Base-by-base conservation (phyloP, 2,329 filamentous ascomycete genomes). In the Xylaria multiplex region DNA sequence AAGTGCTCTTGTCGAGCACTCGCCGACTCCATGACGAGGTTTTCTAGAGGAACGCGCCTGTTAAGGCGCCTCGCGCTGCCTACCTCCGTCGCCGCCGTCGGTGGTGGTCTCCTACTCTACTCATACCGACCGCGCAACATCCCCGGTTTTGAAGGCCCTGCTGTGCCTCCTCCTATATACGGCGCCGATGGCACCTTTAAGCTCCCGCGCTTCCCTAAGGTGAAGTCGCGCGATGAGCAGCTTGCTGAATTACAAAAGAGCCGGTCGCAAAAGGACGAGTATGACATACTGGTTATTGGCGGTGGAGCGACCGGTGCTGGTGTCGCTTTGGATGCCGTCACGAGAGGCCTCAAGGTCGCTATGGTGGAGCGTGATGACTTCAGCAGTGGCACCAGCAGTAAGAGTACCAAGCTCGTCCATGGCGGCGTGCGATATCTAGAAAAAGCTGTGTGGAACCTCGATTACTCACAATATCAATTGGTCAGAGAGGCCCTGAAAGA, bases 361-460 rank as follows among this genome's bases (percentile, higher is more conserved):
- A 78, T 91, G 49, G 86, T 93, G 16, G 90, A 93, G 77, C 83
- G 90, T 59, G 90, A 92, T 75, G 90, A 93, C 77, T 92, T 92
- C 77, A 88, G 86, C 73, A 88, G 87, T 71, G 90, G 90, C 48
- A 92, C 90, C 13, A 91, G 89, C 77, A 90, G 87, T 75, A 92
- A 92, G 81, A 91, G 88, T 76, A 92, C 90, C 60, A 93, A 93
- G 79, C 82, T 92, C 65, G 90, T 93, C n/a, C 90, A 92, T 77
- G 90, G 90, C 59, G 90, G 90, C 75, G 90, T 93, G 59, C 83
- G 90, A 72, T 92, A 92, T 77, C 81, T 92, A 32, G 90, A 92
- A 77, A 92, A 93, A 80, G 90, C 90, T 46, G 85, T 93, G 63
- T 92, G 88, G 87, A 90, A 92, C 73, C 81, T 92, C 69, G 90